Percentiles rank a stretch among this genome's conserved stretches.
These are phyloP conservation scores for Fusarium sp. DNA, from an alignment of 2,329 filamentous ascomycete genomes.

Conservation along the genomic window DNA sequence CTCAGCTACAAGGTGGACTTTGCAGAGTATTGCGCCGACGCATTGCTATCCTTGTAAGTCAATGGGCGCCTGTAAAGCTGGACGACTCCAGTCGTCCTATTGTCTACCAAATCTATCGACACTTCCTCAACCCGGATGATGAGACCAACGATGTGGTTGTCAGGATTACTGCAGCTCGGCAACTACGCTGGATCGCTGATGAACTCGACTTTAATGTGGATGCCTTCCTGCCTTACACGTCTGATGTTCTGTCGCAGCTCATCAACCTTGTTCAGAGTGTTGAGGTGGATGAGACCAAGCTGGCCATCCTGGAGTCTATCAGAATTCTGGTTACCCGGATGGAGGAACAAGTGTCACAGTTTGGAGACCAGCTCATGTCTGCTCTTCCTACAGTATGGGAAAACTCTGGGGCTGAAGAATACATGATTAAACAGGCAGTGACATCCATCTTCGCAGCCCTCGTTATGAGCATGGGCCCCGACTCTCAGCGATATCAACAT, in stretches of 20 bases:
- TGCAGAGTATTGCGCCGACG: slow-evolving; percentile 90
- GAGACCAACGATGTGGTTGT: slow-evolving; percentile 91
- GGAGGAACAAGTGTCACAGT: slow-evolving; percentile 77
- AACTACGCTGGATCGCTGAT: slow-evolving; percentile 84
- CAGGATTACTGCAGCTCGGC: slow-evolving; percentile 88
- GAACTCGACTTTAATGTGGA: slow-evolving; percentile 86
- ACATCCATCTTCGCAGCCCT: slow-evolving; percentile 87
- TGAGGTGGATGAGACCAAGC: slow-evolving; percentile 88
- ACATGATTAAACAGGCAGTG: slow-evolving; percentile 94
- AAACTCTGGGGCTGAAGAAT: slow-evolving; percentile 82
- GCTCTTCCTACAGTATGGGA: slow-evolving; percentile 89
- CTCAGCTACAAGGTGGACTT: slow-evolving; percentile 72
- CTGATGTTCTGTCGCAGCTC: slow-evolving; percentile 79
- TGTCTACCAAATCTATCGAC: slow-evolving; percentile 90
- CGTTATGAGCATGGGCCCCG: slow-evolving; percentile 85
- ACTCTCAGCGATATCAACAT: slow-evolving; percentile 83
- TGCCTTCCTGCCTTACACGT: slow-evolving; percentile 82
- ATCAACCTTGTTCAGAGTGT: slow-evolving; percentile 85
- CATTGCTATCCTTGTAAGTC: slow-evolving; percentile 88
- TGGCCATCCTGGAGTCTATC: slow-evolving; percentile 90
- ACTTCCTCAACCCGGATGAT: slow-evolving; percentile 84
- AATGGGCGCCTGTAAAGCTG: slow-evolving; percentile 89
- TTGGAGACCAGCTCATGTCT: slow-evolving; percentile 85
- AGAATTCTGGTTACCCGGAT: slow-evolving; percentile 84
- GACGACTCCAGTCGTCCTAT: slow-evolving; percentile 76